These are phyloP conservation scores for Nannochloropsis oceanica DNA, from an alignment of 108 stramenopile genomes.

Conservation along the genomic window DNA sequence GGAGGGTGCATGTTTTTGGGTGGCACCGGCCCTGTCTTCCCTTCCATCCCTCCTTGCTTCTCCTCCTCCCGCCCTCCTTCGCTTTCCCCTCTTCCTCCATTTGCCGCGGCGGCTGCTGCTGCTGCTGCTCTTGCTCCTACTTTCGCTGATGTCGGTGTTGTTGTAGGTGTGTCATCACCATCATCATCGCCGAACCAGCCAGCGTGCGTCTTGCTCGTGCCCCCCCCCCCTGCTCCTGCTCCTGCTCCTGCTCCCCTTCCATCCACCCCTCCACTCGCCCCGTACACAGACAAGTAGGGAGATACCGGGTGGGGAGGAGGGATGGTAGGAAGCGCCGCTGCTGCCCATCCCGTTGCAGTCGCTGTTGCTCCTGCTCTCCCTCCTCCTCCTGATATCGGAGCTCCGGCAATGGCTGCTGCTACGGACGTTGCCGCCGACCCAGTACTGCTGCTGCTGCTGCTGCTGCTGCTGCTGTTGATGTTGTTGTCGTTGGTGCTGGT, in stretches of 20 bases:
- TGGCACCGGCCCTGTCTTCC: not conserved
- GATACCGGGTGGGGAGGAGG: not conserved
- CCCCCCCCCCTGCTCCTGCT: not conserved
- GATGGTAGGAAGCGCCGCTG: not conserved
- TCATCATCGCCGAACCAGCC: not conserved
- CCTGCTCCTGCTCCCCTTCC: not conserved
- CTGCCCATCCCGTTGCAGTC: not conserved
- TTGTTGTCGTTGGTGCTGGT: not conserved
- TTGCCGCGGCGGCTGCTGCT: not conserved
- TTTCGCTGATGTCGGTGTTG: too few relatives aligned
- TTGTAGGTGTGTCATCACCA: too few relatives aligned
- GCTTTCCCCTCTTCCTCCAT: not conserved
- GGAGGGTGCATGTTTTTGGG: not conserved
- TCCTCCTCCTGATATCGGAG: too few relatives aligned
- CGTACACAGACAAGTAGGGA: not conserved
- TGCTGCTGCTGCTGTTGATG: not conserved
- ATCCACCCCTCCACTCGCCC: too few relatives aligned
- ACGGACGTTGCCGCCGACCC: not conserved
- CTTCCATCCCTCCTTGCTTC: not conserved
- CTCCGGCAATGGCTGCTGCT: too few relatives aligned
- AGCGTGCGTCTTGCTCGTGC: not conserved
- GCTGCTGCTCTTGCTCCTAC: not conserved
- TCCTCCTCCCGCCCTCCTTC: not conserved
- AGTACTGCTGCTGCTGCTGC: not conserved
- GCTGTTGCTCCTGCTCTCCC: not conserved